Evolutionary conservation across 1,284 basidiomycete species (phyloP), one percentile per base, ranked within the genome.

Genomic region (Austroboletus niveus): DNA sequence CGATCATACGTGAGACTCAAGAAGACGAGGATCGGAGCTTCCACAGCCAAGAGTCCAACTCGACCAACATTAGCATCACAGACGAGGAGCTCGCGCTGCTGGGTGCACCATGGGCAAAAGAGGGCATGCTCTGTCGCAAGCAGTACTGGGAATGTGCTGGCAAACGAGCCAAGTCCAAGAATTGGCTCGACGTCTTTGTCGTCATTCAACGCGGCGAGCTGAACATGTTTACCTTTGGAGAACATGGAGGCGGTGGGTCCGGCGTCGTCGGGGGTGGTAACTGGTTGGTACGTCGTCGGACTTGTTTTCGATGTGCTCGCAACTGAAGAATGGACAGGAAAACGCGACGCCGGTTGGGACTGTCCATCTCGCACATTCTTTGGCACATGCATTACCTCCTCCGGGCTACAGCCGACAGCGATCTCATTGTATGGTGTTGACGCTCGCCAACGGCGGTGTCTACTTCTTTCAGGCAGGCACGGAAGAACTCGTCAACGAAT

Each of bases 381-480:
- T 97, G 49, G 87, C 94, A 1, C 92, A 94, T 63, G 79, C 88
- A 1, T 73, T 98, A 24, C 94, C 95, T 3, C 84, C 91, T 3
- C 94, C 94, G 0, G 95, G 95, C 11, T 98, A 98, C 74, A 93
- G 89, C 64, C 79, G 87, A 38, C 82, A 87, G 58, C 84, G 96
- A 24, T 94, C 95, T 1, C 81, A 97, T 67, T 97, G 94, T 68
- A 96, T 98, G 83, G 93, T 94, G n/a, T 75, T 99, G 39, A 95
- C 93, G 0, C 76, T 96, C 42, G 79, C 95, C 1, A 85, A 84
- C 56, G 94, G 94, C 20, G 92, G 87, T 7, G 89, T 94, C 15
- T 95, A 89, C 71, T 95, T 98, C 75, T 98, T 97, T 78, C 95
- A 98, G 71, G 93, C 96, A 0, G 96, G 96, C 1, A 98, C 96